phyloP scores from a whole-genome alignment of 495 filamentous ascomycete genomes.

The Xylaria venustula region DNA sequence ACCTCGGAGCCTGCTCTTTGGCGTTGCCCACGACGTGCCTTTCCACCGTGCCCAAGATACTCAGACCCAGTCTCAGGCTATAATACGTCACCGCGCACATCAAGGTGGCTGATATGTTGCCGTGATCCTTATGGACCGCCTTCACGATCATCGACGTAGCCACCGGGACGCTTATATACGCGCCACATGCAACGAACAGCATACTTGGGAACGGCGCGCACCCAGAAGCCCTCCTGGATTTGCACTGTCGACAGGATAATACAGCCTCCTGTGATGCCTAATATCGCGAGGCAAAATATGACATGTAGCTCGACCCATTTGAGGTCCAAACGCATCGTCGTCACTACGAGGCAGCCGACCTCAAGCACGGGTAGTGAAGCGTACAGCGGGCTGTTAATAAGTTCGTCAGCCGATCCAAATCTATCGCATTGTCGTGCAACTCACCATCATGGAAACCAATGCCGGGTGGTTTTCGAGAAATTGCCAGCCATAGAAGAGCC shows the following conservation, averaged over 20 bases:
- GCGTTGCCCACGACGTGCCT: slow-evolving; percentile 46
- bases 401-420: background rate
- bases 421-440: slow-evolving; percentile 15
- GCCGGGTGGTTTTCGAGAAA: slow-evolving; percentile 52
- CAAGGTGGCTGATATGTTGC: slow-evolving; percentile 60
- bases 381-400: slow-evolving; percentile 16
- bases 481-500: slow-evolving; percentile 54
- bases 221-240: slow-evolving; percentile 54
- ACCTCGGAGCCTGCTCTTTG: slow-evolving; percentile 34
- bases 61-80: slow-evolving; percentile 63
- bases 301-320: slow-evolving; percentile 35
- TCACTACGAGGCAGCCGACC: slow-evolving; percentile 38
- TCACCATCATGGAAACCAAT: slow-evolving; percentile 45
- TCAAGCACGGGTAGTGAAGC: slow-evolving; percentile 20
- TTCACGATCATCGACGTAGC: slow-evolving; percentile 55
- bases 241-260: slow-evolving; percentile 47
- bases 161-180: slow-evolving; percentile 63
- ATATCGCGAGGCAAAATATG: slow-evolving; percentile 49
- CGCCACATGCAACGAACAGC: slow-evolving; percentile 54
- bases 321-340: slow-evolving; percentile 46
- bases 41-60: slow-evolving; percentile 65
- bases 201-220: slow-evolving; percentile 53
- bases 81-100: slow-evolving; percentile 68
- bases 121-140: slow-evolving; percentile 49
- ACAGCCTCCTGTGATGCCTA: slow-evolving; percentile 43